Evolutionary conservation across 2,329 filamentous ascomycete species (phyloP).

Genomic region (Bimuria novae-zelandiae): DNA sequence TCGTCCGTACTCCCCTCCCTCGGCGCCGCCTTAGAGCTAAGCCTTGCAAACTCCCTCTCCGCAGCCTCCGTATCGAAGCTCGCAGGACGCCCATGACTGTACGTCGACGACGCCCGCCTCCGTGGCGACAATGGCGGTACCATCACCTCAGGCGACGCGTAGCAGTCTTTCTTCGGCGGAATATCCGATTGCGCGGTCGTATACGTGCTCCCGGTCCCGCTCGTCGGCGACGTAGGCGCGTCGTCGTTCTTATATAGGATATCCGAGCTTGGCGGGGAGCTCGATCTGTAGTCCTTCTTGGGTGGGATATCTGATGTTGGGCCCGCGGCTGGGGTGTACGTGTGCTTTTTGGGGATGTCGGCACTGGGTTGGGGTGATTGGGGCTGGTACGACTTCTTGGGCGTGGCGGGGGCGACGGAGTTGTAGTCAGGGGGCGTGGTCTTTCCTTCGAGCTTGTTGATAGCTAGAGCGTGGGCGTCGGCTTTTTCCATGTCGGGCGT

Average conservation of each 20-base stretch:
- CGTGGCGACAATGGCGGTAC: not conserved
- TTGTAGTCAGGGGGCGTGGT: slow-evolving; percentile 10
- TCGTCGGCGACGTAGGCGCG: not conserved
- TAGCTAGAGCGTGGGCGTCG: slow-evolving; percentile 9
- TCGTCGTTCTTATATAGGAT: not conserved
- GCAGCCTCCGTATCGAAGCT: slow-evolving; percentile 20
- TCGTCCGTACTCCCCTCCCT: slow-evolving; percentile 16
- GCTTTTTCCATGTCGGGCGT: slow-evolving; percentile 9
- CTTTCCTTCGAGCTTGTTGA: slow-evolving; percentile 10
- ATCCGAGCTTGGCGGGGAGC: not conserved
- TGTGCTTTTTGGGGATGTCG: slow-evolving; percentile 12
- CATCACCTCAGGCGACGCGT: no score
- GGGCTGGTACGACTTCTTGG: not conserved
- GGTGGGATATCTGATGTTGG: not conserved
- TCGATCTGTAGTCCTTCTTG: not conserved
- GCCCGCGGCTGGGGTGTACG: not conserved
- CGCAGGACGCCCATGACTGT: slow-evolving; percentile 10
- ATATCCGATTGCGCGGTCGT: not conserved
- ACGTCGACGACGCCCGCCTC: slow-evolving; percentile 7
- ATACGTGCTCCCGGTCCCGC: not conserved
- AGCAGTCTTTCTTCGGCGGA: slow-evolving; percentile 8
- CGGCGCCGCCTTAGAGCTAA: slow-evolving; percentile 25
- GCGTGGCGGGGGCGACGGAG: not conserved
- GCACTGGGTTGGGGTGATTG: not conserved
- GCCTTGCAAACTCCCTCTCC: slow-evolving; percentile 24